Evolutionary conservation across 495 filamentous ascomycete genomes (phyloP), one percentile per base, ranked within the genome.

Genomic region (Paragyromitra xinjiangensis): DNA sequence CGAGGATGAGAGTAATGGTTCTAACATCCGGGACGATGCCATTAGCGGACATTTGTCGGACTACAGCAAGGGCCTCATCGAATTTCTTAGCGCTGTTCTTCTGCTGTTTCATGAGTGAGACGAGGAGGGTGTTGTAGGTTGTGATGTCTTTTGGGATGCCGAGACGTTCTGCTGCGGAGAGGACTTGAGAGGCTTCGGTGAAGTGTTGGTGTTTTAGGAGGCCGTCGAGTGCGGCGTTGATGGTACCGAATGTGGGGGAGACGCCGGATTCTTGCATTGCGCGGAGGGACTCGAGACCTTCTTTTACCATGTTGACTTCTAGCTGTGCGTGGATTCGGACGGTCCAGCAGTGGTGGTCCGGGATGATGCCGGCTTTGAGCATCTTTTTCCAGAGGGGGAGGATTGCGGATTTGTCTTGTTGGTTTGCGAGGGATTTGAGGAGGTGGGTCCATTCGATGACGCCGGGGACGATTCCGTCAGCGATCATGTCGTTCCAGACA

Each of bases 51-150:
- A 91, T 91, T 24, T 85, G 77, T 22, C 77, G 24, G 4, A 84
- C 75, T 9, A 85, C 64, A 0, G 37, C 22, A 11, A 75, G 55
- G 19, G 80, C 73, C 63, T 81, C 73, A 34, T 79, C 75, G 19
- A 80, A 71, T 37, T 65, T 79, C 3, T 26, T 48, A 1, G 86
- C 81, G 39, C 66, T 64, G 12, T 81, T 68, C 14, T 69, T 78
- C 14, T 82, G 80, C 71, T 86, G 83, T 37, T 84, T 79, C 50
- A 93, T 84, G 53, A 88, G 80, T 2, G 86, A 83, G 6, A 85
- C 84, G 34, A 94, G 85, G 9, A 93, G 85, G 3, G 86, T 89
- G 83, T 94, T 94, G 84, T 89, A 94, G 12, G 92, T 93, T 67
- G 84, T 83, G 44, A 87, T 82, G 79, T 92, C 88, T 19, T 90